A percentile compares a stretch with the other conserved stretches of the same genome.
phyloP scores from a whole-genome alignment of 805 yeast genomes.

The Aciculoconidium aculeatum region DNA sequence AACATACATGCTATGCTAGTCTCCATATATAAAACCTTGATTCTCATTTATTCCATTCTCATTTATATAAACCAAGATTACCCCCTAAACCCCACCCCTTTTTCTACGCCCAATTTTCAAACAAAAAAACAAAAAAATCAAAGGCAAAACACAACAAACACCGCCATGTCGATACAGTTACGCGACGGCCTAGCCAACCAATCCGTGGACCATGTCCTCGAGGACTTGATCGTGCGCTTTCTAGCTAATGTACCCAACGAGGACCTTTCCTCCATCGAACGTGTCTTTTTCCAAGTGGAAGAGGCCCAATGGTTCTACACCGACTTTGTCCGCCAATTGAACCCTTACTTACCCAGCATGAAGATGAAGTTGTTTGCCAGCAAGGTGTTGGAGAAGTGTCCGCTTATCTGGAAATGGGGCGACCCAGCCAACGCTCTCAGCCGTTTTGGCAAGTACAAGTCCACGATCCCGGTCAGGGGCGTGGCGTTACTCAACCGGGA shows the following conservation, averaged over 20 bases:
- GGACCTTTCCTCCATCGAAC: slow-evolving; percentile 71
- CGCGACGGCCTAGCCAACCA: slow-evolving; percentile 52
- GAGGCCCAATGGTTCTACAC: slow-evolving; percentile 98
- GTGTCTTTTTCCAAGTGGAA: slow-evolving; percentile 90
- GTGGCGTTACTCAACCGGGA: slow-evolving; percentile 77
- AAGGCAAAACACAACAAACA: slow-evolving; percentile 2
- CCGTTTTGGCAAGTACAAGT: slow-evolving; percentile 78
- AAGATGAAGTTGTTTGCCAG: slow-evolving; percentile 74
- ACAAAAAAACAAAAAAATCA: slow-evolving; percentile 5
- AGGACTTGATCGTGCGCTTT: slow-evolving; percentile 84
- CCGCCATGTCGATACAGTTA: slow-evolving; percentile 64
- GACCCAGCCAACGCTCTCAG: slow-evolving; percentile 74
- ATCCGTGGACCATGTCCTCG: slow-evolving; percentile 67
- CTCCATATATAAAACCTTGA: too few species aligned
- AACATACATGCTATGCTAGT: too few species aligned
- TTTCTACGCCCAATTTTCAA: background rate
- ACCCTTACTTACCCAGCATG: slow-evolving; percentile 70
- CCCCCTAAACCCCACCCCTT: too few species aligned
- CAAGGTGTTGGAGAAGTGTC: slow-evolving; percentile 61
- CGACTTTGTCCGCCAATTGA: slow-evolving; percentile 69
- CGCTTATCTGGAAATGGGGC: slow-evolving; percentile 79
- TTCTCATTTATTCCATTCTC: too few species aligned
- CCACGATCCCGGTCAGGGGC: slow-evolving; percentile 92
- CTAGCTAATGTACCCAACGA: slow-evolving; percentile 89
- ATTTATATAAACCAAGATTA: too few species aligned